Conservation (phyloP, 169 alveolate genomes). For the Pseudocohnilembus persalinus region DNA sequence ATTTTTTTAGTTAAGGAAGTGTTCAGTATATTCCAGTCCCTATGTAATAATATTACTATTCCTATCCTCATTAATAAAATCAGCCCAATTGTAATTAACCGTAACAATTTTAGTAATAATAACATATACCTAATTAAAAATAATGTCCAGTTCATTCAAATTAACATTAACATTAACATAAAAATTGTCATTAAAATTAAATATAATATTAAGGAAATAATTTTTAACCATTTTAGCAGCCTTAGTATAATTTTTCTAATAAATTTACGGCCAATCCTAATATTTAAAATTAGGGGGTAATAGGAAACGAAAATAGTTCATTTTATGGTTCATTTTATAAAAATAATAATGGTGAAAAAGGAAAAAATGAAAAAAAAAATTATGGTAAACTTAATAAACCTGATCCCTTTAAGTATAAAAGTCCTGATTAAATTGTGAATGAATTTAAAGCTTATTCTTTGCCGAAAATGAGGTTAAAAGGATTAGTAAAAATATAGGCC, state of each 20-base stretch:
- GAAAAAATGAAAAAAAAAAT: no score
- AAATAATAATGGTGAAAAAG: no score
- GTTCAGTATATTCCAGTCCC: not conserved
- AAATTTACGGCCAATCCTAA: not conserved
- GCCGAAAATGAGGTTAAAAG: constrained; percentile 38
- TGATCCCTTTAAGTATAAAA: constrained; percentile 11
- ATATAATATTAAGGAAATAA: not conserved
- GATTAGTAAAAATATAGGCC: constrained; percentile 39
- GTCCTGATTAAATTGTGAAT: constrained; percentile 42
- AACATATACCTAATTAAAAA: no score
- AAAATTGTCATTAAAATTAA: no score
- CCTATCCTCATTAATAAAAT: not conserved
- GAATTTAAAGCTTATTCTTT: constrained; percentile 48
- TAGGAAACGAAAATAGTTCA: not conserved
- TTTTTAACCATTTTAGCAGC: not conserved
- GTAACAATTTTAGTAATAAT: not conserved
- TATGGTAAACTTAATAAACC: no score
- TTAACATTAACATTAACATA: not conserved
- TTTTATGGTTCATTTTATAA: not conserved
- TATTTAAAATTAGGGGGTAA: not conserved
- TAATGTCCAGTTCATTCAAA: no score
- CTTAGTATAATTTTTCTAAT: not conserved
- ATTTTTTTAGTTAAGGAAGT: no score
- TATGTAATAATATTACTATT: not conserved
- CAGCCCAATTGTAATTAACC: no score